Base-by-base conservation (phyloP, 306 rosid species). In the Sesbania bispinosa region DNA sequence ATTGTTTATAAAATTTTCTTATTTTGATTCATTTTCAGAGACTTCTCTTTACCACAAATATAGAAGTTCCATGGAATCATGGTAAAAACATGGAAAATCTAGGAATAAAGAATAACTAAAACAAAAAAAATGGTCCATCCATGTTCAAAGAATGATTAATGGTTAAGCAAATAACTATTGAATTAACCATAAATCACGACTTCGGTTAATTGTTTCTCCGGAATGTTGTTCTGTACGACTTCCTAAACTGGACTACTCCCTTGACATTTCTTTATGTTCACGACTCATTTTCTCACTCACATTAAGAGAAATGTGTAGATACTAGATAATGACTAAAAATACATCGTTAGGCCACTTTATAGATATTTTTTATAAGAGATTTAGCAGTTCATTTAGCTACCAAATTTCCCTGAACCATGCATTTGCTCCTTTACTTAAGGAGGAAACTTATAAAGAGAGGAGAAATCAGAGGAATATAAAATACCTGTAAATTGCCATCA, bases 401-500 rank as follows among this genome's bases (percentile, higher is more conserved):
- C 21, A 30, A 58, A 62, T 21, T 46, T 47, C 54, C 10, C 20
- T 24, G 10, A 23, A 35, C 52, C 23, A 43, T 60, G 42, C 18
- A 46, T 15, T 14, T 51, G 63, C 46, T 30, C 15, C 19, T 16
- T 30, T 35, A 55, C 60, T 61, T 21, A 15, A n/a, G 29, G 2
- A 27, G 65, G 11, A 32, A 35, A 20, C 71, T 20, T 9, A 54
- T 15, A 59, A 27, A 45, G 41, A 59, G 36, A 14, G 16, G 23
- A 30, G 72, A 75, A 58, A 59, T 41, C 19, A 9, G 53, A 30
- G 51, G 38, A 48, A 68, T 55, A 43, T 15, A 51, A 38, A 33
- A 70, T 70, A 87, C 98, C 97, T 90, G 94, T 90, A 93, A 69
- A 90, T 80, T 61, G 94, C 88, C 94, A 90, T 93, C 96, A 90